These are phyloP conservation scores for Macrophomina phaseolina DNA, from an alignment of 2,329 filamentous ascomycete species.

Conservation along the genomic window DNA sequence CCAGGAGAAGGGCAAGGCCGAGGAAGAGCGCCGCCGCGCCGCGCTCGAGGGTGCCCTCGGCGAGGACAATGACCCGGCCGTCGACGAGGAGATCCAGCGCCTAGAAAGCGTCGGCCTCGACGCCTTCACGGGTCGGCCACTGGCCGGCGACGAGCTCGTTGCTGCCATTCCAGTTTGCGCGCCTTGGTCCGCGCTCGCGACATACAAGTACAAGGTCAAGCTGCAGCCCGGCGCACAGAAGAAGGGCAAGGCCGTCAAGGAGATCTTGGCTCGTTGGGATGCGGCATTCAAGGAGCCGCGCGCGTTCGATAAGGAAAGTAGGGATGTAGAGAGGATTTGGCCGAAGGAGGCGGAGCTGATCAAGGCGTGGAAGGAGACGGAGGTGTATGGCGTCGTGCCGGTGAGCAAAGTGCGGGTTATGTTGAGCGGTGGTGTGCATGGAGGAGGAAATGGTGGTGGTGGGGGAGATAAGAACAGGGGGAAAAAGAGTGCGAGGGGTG, in stretches of 20 bases:
- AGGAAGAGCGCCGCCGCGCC: slow-evolving; percentile 70
- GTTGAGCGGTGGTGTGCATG: slow-evolving; percentile 57
- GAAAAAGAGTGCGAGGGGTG: slow-evolving; percentile 38
- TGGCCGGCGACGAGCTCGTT: slow-evolving; percentile 82
- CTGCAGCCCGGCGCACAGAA: slow-evolving; percentile 88
- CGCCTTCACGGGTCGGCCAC: slow-evolving; percentile 75
- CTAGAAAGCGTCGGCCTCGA: slow-evolving; percentile 65
- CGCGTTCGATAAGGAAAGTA: slow-evolving; percentile 52
- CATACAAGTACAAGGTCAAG: slow-evolving; percentile 93
- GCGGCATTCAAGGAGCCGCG: slow-evolving; percentile 61
- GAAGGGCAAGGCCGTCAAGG: slow-evolving; percentile 92
- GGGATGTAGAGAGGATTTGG: slow-evolving; percentile 76
- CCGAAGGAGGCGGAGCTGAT: slow-evolving; percentile 85
- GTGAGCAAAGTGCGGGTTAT: slow-evolving; percentile 82
- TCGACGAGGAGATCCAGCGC: slow-evolving; percentile 63
- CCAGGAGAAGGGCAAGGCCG: slow-evolving; percentile 75
- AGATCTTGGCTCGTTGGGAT: slow-evolving; percentile 84
- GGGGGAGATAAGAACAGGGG: slow-evolving; percentile 30
- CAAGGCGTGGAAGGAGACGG: slow-evolving; percentile 78
- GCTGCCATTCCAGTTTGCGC: slow-evolving; percentile 67
- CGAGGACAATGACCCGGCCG: slow-evolving; percentile 49
- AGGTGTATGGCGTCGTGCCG: slow-evolving; percentile 80
- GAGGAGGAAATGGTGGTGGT: slow-evolving; percentile 36
- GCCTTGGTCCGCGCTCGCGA: slow-evolving; percentile 67
- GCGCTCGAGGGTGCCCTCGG: slow-evolving; percentile 37